Percentiles rank a stretch among this genome's conserved stretches.
These are phyloP conservation scores for Elaphomyces granulatus DNA, from an alignment of 495 filamentous ascomycete genomes.

Conservation along the genomic window DNA sequence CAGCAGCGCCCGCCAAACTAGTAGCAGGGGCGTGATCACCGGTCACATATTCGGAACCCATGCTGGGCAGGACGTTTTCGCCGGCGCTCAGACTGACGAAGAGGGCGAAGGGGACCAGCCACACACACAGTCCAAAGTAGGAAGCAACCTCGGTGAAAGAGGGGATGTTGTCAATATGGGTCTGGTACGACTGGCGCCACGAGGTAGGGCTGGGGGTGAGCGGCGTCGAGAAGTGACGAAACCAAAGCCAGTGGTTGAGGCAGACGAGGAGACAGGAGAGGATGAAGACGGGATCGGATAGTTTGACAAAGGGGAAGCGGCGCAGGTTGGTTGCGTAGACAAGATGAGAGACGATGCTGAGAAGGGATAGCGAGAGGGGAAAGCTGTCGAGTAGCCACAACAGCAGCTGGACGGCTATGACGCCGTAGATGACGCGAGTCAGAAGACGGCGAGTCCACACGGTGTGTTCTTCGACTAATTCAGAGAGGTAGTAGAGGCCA, in stretches of 20 bases:
- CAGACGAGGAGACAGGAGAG: slow-evolving; percentile 73
- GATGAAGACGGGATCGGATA: slow-evolving; percentile 80
- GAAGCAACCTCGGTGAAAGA: slow-evolving; percentile 90
- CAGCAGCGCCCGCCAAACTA: slow-evolving; percentile 20
- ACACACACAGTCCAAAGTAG: slow-evolving; percentile 92
- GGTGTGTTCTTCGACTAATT: slow-evolving; percentile 95
- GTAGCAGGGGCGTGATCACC: slow-evolving; percentile 37
- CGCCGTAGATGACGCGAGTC: slow-evolving; percentile 67
- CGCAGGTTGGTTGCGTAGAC: slow-evolving; percentile 84
- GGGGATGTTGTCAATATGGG: slow-evolving; percentile 44
- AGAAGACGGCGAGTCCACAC: slow-evolving; percentile 78
- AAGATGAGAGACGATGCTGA: slow-evolving; percentile 70
- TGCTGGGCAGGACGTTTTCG: slow-evolving; percentile 87
- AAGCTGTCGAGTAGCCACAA: slow-evolving; percentile 74
- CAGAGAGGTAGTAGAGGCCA: slow-evolving; percentile 94
- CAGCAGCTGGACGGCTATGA: slow-evolving; percentile 60
- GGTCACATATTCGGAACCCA: slow-evolving; percentile 53
- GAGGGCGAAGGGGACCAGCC: slow-evolving; percentile 89
- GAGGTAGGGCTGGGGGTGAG: slow-evolving; percentile 19
- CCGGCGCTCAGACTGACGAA: slow-evolving; percentile 88
- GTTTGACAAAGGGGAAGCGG: slow-evolving; percentile 74
- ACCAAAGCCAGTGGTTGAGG: slow-evolving; percentile 94
- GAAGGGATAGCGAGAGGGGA: slow-evolving; percentile 52
- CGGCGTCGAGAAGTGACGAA: slow-evolving; percentile 70
- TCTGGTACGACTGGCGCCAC: slow-evolving; percentile 43